phyloP scores from a whole-genome alignment of 2,329 filamentous ascomycete species.

The Gliomastix tumulicola region DNA sequence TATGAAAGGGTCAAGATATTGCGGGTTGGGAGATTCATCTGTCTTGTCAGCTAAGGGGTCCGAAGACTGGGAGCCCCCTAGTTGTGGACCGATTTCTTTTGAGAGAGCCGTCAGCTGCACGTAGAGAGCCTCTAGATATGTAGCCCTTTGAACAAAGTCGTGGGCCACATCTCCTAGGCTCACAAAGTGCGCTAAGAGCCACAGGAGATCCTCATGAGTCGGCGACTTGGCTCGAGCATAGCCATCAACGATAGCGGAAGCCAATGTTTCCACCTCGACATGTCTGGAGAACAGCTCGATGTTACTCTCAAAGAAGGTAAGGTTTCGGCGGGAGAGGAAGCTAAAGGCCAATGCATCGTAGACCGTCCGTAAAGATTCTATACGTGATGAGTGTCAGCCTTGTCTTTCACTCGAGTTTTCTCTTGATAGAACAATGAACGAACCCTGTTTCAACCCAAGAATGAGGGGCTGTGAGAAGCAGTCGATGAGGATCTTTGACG shows the following conservation, averaged over 20 bases:
- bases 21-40: slow-evolving; percentile 10
- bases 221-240: slow-evolving; percentile 11
- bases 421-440: no score
- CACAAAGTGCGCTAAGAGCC: slow-evolving; percentile 62
- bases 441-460: no score
- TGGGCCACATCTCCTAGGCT: slow-evolving; percentile 38
- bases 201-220: slow-evolving; percentile 41
- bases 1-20: slow-evolving; percentile 47
- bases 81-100: slow-evolving; percentile 39
- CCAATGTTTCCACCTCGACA: slow-evolving; percentile 32
- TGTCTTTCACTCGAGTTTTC: slow-evolving; percentile 1
- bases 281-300: slow-evolving; percentile 23
- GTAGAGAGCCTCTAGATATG: slow-evolving; percentile 45
- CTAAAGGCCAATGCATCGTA: slow-evolving; percentile 24
- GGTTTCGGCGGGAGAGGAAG: slow-evolving; percentile 26
- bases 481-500: no score
- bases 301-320: slow-evolving; percentile 33
- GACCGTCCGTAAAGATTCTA: no score
- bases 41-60: slow-evolving; percentile 7
- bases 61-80: slow-evolving; percentile 15
- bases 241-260: slow-evolving; percentile 28
- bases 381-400: no score
- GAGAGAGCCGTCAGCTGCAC: slow-evolving; percentile 45
- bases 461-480: no score
- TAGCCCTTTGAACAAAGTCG: slow-evolving; percentile 23